Evolutionary conservation across 495 filamentous ascomycete species (phyloP).

Genomic region (Aspergillus kassunensis): DNA sequence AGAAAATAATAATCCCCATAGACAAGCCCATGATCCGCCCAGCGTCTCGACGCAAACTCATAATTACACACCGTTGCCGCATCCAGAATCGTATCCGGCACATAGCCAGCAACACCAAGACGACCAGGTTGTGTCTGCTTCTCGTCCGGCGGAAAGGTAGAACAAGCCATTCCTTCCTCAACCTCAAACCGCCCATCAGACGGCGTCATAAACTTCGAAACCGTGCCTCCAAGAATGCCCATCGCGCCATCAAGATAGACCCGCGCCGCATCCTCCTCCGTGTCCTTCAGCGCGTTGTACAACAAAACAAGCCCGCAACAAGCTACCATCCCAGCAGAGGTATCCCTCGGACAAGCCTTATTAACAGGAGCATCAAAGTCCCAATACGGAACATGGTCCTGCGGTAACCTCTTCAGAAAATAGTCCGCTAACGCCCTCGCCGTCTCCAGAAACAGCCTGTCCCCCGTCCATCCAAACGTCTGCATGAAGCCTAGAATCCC

Average conservation of each 20-base stretch:
- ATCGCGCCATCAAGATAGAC: constrained; percentile 29
- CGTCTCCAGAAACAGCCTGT: constrained; percentile 30
- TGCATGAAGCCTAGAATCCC: constrained; percentile 42
- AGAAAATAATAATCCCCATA: constrained; percentile 50
- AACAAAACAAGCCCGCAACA: constrained; percentile 39
- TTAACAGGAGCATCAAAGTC: constrained; percentile 39
- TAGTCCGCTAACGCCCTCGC: constrained; percentile 31
- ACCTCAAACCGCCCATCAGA: constrained; percentile 8
- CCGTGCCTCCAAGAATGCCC: constrained; percentile 30
- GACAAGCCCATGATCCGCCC: constrained; percentile 42
- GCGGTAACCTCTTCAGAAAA: constrained; percentile 31
- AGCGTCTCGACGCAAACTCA: constrained; percentile 25
- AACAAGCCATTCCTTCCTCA: neutral
- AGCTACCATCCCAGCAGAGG: constrained; percentile 39
- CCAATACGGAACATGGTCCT: constrained; percentile 35
- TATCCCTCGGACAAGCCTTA: constrained; percentile 27
- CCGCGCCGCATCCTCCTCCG: neutral
- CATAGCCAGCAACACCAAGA: neutral
- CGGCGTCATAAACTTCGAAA: constrained; percentile 17
- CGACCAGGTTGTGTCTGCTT: neutral
- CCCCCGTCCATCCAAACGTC: constrained; percentile 39
- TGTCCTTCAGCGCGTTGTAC: constrained; percentile 22
- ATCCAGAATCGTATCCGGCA: constrained; percentile 20
- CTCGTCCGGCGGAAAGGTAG: constrained; percentile 5
- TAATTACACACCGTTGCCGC: constrained; percentile 43